Conservation (phyloP, 2,329 filamentous ascomycete genomes). For the Pezicula carpinea region DNA sequence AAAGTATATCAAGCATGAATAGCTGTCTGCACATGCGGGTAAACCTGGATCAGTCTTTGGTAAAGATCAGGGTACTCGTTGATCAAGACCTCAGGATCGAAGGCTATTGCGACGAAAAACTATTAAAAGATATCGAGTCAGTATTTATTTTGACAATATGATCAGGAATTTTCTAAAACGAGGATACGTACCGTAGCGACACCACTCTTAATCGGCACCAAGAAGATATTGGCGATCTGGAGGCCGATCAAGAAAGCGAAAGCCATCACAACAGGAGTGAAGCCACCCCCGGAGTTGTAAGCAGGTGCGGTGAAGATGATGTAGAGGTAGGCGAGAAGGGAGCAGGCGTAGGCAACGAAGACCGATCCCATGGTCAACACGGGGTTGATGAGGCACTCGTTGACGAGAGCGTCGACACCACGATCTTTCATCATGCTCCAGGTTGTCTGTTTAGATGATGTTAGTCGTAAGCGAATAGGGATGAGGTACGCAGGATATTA, state of each 20-base stretch:
- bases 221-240: slow-evolving; percentile 86
- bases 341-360: slow-evolving; percentile 79
- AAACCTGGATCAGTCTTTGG: slow-evolving; percentile 71
- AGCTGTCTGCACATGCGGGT: slow-evolving; percentile 76
- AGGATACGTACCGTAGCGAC: slow-evolving; percentile 57
- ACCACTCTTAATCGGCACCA: slow-evolving; percentile 82
- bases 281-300: slow-evolving; percentile 66
- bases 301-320: slow-evolving; percentile 73
- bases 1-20: slow-evolving; percentile 19
- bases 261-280: slow-evolving; percentile 73
- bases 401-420: slow-evolving; percentile 84
- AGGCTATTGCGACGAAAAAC: slow-evolving; percentile 76
- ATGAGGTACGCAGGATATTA: no score
- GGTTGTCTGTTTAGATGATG: slow-evolving; percentile 23
- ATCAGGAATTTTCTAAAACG: no score
- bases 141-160: no score
- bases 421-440: slow-evolving; percentile 79
- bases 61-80: slow-evolving; percentile 80
- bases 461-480: not conserved
- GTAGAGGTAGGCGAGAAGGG: slow-evolving; percentile 82
- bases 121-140: no score
- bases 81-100: slow-evolving; percentile 70
- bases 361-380: slow-evolving; percentile 69
- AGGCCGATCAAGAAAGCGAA: slow-evolving; percentile 87
- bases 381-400: slow-evolving; percentile 44